Conservation (phyloP, 192 early-diverging fungal genomes). For the Funneliformis geosporum region DNA sequence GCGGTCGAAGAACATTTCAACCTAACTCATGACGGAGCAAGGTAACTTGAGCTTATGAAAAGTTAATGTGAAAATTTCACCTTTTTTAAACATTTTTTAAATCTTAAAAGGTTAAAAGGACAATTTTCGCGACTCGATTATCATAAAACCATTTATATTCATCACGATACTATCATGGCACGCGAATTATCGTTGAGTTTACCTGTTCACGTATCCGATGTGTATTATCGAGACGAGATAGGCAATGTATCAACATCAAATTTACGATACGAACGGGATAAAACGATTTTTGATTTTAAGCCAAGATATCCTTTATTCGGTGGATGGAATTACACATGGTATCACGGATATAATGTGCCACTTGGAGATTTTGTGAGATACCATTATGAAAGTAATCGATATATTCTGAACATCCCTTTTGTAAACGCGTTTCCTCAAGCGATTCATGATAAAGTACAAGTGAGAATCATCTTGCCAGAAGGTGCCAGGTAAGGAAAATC, state of each 20-base stretch:
- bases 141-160: slow-evolving; percentile 47
- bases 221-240: slow-evolving; percentile 88
- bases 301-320: slow-evolving; percentile 95
- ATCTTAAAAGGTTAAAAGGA: slow-evolving; percentile 47
- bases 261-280: slow-evolving; percentile 47
- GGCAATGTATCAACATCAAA: slow-evolving; percentile 97
- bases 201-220: slow-evolving; percentile 68
- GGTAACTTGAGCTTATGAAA: slow-evolving; percentile 51
- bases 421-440: slow-evolving; percentile 64
- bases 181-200: slow-evolving; percentile 45
- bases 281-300: slow-evolving; percentile 69
- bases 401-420: slow-evolving; percentile 72
- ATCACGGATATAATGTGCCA: slow-evolving; percentile 87
- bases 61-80: slow-evolving; percentile 8
- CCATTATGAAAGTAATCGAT: slow-evolving; percentile 44
- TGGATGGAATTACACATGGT: slow-evolving; percentile 98
- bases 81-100: not conserved
- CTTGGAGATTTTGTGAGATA: slow-evolving; percentile 64
- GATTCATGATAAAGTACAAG: slow-evolving; percentile 61
- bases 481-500: slow-evolving; percentile 69
- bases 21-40: slow-evolving; percentile 74
- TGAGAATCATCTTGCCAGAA: slow-evolving; percentile 88
- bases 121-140: slow-evolving; percentile 77
- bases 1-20: slow-evolving; percentile 81
- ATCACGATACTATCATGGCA: slow-evolving; percentile 54